Base-by-base conservation (phyloP, 75 land plant genomes). In the Isoetes taiwanensis region DNA sequence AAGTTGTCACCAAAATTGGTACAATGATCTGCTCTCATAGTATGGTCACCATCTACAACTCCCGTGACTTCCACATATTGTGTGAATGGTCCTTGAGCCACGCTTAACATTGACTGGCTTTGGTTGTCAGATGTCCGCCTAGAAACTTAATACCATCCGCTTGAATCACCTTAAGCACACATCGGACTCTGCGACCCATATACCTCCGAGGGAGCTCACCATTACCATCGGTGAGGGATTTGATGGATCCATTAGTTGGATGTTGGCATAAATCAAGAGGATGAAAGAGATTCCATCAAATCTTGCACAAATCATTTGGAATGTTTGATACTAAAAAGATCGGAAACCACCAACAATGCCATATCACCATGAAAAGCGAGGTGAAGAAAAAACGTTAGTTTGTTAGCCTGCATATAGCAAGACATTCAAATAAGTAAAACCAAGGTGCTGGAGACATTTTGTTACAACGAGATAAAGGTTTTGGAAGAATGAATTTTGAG, bases 21-120 rank as follows among this genome's bases (percentile, higher is more conserved):
- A 69, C 85, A 86, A 4, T 57, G 73, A 46, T 82, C 91, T 23
- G 96, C 86, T 2, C 74, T 74, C 52, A 86, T 68, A 32, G 76
- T 43, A 30, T 72, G 64, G n/a, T 69, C 73, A 2, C 68, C 68
- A 4, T 90, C 96, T 41, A 85, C 96, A 48, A 85, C 73, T 2
- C 96, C 96, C 50, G 86, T 85, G 0, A 89, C 86, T 57, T 89
- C 96, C 12, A 89, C 79, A 59, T 64, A 89, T 43, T 70, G 69
- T 0, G 83, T 56, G 30, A 70, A 61, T 16, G 83, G 65, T 8
- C 55, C 32, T n/a, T n/a, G n/a, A n/a, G 23, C 69, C 52, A 8
- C 78, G 79, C 53, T 72, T 88, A 0, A 90, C 64, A 26, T 78
- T 41, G 34, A 90, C 16, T 31, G 75, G 76, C n/a, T n/a, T 8